phyloP scores from a whole-genome alignment of 2,329 filamentous ascomycete species.

The Cytospora piceicola region DNA sequence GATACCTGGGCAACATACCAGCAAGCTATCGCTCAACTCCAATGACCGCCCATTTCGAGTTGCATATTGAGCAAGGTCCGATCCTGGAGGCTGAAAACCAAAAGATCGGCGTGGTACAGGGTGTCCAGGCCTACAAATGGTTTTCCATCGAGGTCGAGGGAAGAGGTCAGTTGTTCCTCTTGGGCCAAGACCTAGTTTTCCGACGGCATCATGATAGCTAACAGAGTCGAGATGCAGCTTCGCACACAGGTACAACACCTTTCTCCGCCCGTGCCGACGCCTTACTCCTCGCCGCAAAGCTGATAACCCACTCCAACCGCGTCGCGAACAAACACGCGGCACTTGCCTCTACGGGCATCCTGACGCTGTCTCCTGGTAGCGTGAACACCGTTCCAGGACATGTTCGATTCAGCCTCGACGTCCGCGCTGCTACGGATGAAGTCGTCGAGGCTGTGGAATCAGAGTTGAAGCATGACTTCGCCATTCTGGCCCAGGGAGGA shows the following conservation, averaged over 20 bases:
- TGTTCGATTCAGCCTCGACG: conserved; percentile 70
- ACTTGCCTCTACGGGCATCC: conserved; percentile 71
- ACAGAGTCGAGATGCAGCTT: conserved; percentile 47
- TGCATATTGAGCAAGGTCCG: conserved; percentile 85
- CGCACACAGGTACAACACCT: conserved; percentile 76
- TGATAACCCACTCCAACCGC: conserved; percentile 69
- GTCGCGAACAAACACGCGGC: conserved; percentile 63
- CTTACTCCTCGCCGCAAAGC: conserved; percentile 66
- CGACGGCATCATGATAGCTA: not conserved
- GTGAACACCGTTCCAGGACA: conserved; percentile 75
- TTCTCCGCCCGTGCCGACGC: conserved; percentile 63
- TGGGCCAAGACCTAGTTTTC: not conserved
- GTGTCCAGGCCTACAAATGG: conserved; percentile 78
- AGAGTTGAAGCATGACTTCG: conserved; percentile 61
- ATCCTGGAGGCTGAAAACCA: conserved; percentile 67
- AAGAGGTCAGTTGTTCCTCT: conserved; percentile 41
- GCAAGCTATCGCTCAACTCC: conserved; percentile 63
- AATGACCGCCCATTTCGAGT: conserved; percentile 78
- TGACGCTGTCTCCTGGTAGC: conserved; percentile 66
- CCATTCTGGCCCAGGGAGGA: conserved; percentile 60
- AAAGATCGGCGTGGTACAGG: conserved; percentile 71
- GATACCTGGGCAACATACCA: conserved; percentile 64
- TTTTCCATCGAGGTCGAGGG: conserved; percentile 69
- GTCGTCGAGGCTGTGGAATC: conserved; percentile 62
- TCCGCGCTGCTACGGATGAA: conserved; percentile 61